A percentile compares a stretch with the other conserved stretches of the same genome.
These are phyloP conservation scores for Cladosporium sp. DNA, from an alignment of 2,329 filamentous ascomycete species.

Conservation along the genomic window DNA sequence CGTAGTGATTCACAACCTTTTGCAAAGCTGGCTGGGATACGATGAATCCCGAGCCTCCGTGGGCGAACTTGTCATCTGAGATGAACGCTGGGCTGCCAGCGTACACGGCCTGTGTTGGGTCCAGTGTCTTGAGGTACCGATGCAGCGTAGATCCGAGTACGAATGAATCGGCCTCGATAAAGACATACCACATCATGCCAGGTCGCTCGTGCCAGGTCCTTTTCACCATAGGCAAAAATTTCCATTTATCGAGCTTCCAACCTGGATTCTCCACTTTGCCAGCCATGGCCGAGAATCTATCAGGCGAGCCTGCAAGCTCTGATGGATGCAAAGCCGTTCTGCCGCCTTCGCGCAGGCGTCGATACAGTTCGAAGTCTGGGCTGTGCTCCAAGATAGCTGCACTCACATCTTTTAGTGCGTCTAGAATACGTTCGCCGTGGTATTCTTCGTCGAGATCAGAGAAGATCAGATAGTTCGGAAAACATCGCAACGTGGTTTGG, in stretches of 20 bases:
- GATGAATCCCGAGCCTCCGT: slow-evolving; percentile 52
- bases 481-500: slow-evolving; percentile 52
- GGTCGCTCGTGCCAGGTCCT: slow-evolving; percentile 35
- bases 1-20: slow-evolving; percentile 40
- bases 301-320: slow-evolving; percentile 15
- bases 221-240: slow-evolving; percentile 35
- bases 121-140: slow-evolving; percentile 47
- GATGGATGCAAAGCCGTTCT: slow-evolving; percentile 27
- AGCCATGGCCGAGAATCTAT: neutral
- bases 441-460: slow-evolving; percentile 54
- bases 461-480: slow-evolving; percentile 54
- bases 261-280: slow-evolving; percentile 12
- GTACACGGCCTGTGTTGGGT: slow-evolving; percentile 47
- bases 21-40: slow-evolving; percentile 49
- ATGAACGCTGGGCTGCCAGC: slow-evolving; percentile 52
- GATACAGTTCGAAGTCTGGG: slow-evolving; percentile 36
- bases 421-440: slow-evolving; percentile 35
- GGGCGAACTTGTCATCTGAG: slow-evolving; percentile 47
- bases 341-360: slow-evolving; percentile 29
- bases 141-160: slow-evolving; percentile 51
- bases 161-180: slow-evolving; percentile 58
- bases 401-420: slow-evolving; percentile 33
- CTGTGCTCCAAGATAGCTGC: slow-evolving; percentile 26
- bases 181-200: slow-evolving; percentile 55
- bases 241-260: slow-evolving; percentile 37